Evolutionary conservation across 2,329 filamentous ascomycete species (phyloP), one percentile per base, ranked within the genome.

Genomic region (Polytolypa hystricis): DNA sequence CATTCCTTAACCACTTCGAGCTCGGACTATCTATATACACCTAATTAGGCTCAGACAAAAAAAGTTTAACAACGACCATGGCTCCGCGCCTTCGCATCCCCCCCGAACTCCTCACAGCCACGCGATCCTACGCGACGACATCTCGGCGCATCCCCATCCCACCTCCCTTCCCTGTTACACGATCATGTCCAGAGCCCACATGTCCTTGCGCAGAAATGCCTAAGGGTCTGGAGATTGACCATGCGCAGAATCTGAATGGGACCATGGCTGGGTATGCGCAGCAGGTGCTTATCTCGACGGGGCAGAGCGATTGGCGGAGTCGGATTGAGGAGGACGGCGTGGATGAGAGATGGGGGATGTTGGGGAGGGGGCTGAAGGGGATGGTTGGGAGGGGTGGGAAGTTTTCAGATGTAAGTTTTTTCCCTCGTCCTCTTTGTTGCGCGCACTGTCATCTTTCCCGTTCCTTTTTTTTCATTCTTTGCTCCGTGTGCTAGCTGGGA

Each of bases 261-360:
- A 80, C 81, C 4, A 87, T 94, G 62, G 69, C 81, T 2, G 66
- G 71, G 1, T 93, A 94, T 55, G 70, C 77, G 1, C 80, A 93
- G 58, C 86, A 95, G 48, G 73, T 95, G 3, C 60, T 96, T 7
- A 69, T 95, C 10, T 87, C 81, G 43, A 93, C 86, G 0, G 86
- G 84, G 4, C 74, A 77, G 42, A 63, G 70, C 19, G 83, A 93
- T 61, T 95, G 87, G 87, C 67, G 70, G 18, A 87, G 81, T 52
- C 74, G 75, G 39, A 93, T 95, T 43, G 86, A 93, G 55, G 79
- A 93, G 30, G 85, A 93, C 41, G 74, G 79, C 11, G 55, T 60
- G 21, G 55, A 62, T 2, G 55, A 65, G 17, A 60, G 58, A 10
- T 67, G 62, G 61, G 62, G 62, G 5, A 47, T 49, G 18, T 48